Evolutionary conservation across 805 yeast species (phyloP), one percentile per base, ranked within the genome.

Genomic region (Wickerhamomyces chambardii): DNA sequence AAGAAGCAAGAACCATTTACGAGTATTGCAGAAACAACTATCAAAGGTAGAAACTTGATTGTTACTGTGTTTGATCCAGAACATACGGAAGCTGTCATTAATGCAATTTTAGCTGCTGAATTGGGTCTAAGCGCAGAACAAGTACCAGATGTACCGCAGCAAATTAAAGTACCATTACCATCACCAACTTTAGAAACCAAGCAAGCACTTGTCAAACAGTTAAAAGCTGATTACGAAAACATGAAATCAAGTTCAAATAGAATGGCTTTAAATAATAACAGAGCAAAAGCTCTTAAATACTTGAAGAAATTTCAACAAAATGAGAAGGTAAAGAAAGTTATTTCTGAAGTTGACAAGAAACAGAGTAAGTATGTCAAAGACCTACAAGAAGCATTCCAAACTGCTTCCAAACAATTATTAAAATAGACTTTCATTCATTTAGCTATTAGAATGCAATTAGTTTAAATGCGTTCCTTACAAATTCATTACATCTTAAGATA

Each of bases 31-130:
- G 79, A 78, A 41, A 79, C 90, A 3, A 61, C 81, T 1, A 45
- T 75, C 35, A 80, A 80, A 45, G 92, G 90, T 6, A 64, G 68
- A 19, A 70, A 84, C 46, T 67, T 75, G 45, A 64, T 85, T 35
- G 73, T 90, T n/a, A 86, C 95, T 0, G 89, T 87, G 2, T 90
- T 81, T 56, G 96, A 90, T 50, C 95, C 95, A 6, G 68, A 67
- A 34, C 70, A 84, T 44, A 68, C 75, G 28, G 81, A 84, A 46
- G 68, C 72, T 40, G 72, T 90, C 21, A 69, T 82, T 21, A 77
- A 86, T 35, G 68, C 89, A 0, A 76, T 90, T 15, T 55, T 85
- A 40, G 80, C 73, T 2, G 66, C 89, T 0, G 72, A 73, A 9
- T 59, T 84, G 52, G 83, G 84, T 48, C 58, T 90, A 66, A 85